Evolutionary conservation across 2,329 filamentous ascomycete genomes (phyloP).

Genomic region (Xylaria digitata): DNA sequence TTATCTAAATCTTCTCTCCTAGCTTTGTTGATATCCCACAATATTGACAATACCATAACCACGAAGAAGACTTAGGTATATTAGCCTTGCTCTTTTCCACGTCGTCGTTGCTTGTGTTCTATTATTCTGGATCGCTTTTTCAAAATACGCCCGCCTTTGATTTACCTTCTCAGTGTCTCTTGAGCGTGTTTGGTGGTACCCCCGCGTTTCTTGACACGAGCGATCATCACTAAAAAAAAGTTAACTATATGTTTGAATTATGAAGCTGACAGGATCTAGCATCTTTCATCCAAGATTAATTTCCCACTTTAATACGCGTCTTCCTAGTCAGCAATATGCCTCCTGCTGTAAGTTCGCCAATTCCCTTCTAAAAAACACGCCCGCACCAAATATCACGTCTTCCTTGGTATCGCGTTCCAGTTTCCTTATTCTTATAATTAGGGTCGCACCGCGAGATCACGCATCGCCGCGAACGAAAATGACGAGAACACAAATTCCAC

Average conservation of each 20-base stretch:
- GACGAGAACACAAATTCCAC: slow-evolving; percentile 87
- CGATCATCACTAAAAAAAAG: slow-evolving; percentile 5
- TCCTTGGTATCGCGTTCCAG: background rate
- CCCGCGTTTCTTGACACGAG: slow-evolving; percentile 25
- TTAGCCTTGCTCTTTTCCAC: slow-evolving; percentile 10
- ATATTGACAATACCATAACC: slow-evolving; percentile 34
- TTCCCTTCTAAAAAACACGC: slow-evolving; percentile 1
- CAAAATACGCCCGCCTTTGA: background rate
- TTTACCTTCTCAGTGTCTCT: slow-evolving; percentile 4
- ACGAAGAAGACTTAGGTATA: slow-evolving; percentile 36
- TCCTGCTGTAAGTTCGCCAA: slow-evolving; percentile 51
- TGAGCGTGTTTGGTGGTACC: slow-evolving; percentile 34
- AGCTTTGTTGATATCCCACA: slow-evolving; percentile 45
- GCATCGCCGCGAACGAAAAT: slow-evolving; percentile 89
- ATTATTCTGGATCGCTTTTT: background rate
- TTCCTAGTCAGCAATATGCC: slow-evolving; percentile 49
- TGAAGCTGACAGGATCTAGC: slow-evolving; percentile 32
- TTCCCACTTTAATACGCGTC: slow-evolving; percentile 32
- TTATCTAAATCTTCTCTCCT: slow-evolving; percentile 22
- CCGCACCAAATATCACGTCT: slow-evolving; percentile 4
- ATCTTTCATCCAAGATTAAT: slow-evolving; percentile 33
- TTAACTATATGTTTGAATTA: background rate
- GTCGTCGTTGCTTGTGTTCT: background rate
- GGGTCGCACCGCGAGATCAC: slow-evolving; percentile 78
- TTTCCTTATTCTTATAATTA: slow-evolving; percentile 41